Base-by-base conservation (phyloP, 345 rosid species). In the Rhodomyrtus tomentosa region DNA sequence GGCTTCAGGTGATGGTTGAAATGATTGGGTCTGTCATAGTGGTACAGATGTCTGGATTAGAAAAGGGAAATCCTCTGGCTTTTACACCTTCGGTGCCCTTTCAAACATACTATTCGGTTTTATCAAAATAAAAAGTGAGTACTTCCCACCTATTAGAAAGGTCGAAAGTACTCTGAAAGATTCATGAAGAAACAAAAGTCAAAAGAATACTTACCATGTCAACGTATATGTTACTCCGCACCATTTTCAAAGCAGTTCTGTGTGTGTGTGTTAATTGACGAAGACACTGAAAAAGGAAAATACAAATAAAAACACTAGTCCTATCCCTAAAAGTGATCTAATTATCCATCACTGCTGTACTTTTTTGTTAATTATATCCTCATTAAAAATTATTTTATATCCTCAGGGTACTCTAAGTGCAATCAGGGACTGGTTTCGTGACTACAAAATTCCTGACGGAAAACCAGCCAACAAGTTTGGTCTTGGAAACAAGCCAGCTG, bases 401-500 rank as follows among this genome's bases (percentile, higher is more conserved):
- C 54, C 84, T 85, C 92, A 96, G 99, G 98, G 98, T 51, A 95
- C 98, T 62, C 92, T 98, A 3, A 93, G 95, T 42, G 95, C 96
- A 40, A 93, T 95, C 84, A 91, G 99, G 88, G 96, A 93, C 85
- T 98, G 99, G 99, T 96, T 98, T 84, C 93, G 98, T 86, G 99
- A 98, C 89, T 98, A 98, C 89, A 96, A 98, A 89, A 93, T 93
- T 86, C 99, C 98, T 9, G 99, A 98, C 88, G 99, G 98, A 54
- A 98, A 98, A 86, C 99, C 99, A 83, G 99, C 99, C 53, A 98
- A 98, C 90, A 94, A 88, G 90, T 98, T 98, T 86, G 99, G 95
- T 85, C 98, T 98, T 73, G 98, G 99, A 85, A 95, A 95, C 92
- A 91, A 94, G 89, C 93, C 99, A 72, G 98, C 94, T 51, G 92